Evolutionary conservation across 306 rosid species (phyloP), one percentile per base, ranked within the genome.

Genomic region (Benincasa hispida): DNA sequence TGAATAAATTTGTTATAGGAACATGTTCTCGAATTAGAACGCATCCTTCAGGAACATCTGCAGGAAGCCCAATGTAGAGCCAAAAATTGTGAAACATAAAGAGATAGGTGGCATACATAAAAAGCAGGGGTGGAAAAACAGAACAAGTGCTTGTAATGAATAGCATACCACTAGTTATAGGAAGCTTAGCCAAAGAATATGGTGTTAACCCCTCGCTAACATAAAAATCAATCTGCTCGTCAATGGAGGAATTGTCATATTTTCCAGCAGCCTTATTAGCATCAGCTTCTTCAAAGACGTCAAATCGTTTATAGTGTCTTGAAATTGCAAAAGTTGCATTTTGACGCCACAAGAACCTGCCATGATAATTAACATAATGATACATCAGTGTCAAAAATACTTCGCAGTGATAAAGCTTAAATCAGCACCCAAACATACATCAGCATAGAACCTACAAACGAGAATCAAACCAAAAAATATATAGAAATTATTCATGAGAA

Each of bases 41-140:
- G 78, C 97, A 94, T 22, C 96, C 99, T 88, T 94, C 96, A 32
- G 99, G 98, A 82, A 94, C 99, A 88, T 94, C 96, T 92, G 95
- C 86, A 89, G 56, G 69, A 48, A 70, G 74, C 41, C 12, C 74
- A 67, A 42, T 14, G 75, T 7, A 25, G 51, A 3, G 57, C 11
- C 13, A 70, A 25, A 27, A 47, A 45, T 13, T 22, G 37, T 47
- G 7, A 70, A 70, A 76, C 55, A 59, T 28, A 79, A 22, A 47
- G 45, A 74, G 27, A 63, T 18, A 3, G 14, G 18, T 24, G 0
- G 39, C 50, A 77, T 13, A 19, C 21, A 45, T 34, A 48, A 27
- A 65, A 47, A 27, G 73, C 39, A 45, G 58, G 72, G 12, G 19
- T 7, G 10, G 59, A 60, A 47, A 76, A 13, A 47, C 24, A 3